Conservation (phyloP, 371 early-diverging fungal genomes). For the Mycotypha africana region DNA sequence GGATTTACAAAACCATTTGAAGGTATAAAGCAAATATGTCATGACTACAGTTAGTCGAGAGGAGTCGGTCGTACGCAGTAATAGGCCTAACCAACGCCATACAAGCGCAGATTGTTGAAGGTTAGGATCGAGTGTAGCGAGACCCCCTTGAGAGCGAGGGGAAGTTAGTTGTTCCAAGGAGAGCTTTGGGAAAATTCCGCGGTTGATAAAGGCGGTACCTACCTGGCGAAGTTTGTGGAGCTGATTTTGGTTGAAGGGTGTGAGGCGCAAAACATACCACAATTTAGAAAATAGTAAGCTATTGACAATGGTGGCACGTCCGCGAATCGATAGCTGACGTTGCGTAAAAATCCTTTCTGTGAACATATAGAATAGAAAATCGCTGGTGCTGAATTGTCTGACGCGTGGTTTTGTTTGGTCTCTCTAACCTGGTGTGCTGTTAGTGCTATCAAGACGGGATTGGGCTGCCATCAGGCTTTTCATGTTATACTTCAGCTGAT, state of each 20-base stretch:
- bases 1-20: too few species aligned
- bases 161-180: background rate
- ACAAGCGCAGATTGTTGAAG: background rate
- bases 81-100: background rate
- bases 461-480: too few species aligned
- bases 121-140: background rate
- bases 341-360: too few species aligned
- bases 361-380: too few species aligned
- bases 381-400: too few species aligned
- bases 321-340: background rate
- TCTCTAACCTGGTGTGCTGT: too few species aligned
- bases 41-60: too few species aligned
- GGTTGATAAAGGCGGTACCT: background rate
- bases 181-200: conserved; percentile 1
- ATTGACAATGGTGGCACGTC: background rate
- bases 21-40: too few species aligned
- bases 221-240: background rate
- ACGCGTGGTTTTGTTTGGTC: too few species aligned
- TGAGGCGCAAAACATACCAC: background rate
- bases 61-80: too few species aligned
- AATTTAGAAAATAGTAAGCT: background rate
- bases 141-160: conserved; percentile 2
- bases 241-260: background rate
- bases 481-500: too few species aligned
- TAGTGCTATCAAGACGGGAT: too few species aligned